Evolutionary conservation across 108 stramenopile species (phyloP), one percentile per base, ranked within the genome.

Genomic region (Cyclotella cryptica): DNA sequence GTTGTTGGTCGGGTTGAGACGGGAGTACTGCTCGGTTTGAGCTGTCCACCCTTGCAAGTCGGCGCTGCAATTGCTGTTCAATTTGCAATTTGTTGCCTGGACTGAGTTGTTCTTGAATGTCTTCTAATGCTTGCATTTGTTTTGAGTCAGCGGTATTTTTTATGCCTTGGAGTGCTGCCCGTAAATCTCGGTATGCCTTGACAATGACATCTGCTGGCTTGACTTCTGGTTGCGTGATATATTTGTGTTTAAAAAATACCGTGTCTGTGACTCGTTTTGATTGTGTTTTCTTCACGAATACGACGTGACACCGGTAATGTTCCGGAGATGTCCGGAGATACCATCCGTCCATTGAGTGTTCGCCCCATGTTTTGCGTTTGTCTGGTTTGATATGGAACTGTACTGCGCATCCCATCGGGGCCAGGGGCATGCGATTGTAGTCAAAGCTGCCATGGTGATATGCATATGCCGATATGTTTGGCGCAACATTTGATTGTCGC

Each of bases 221-320:
- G 7, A 75, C 46, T 0, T 15, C 28, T 21, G 54, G 75, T n/a
- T 69, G 52, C 21, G 57, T 77, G 63, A 77, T 26, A 18, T 60
- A 60, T 35, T 49, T 29, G 42, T 35, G 64, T 66, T 53, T 67
- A n/a, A 64, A 79, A 24, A 35, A 71, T 26, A 79, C 62, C 17
- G 71, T 80, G 55, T 74, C 72, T 41, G 55, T 30, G 15, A 80
- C 72, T 28, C 79, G 35, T 18, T 62, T 65, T n/a, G 40, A 30
- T 26, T 42, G 45, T 30, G 71, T 79, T 22, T 62, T 55, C 46
- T 63, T 51, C 4, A 44, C 26, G 47, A 29, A 74, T 17, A 65
- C 21, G 27, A 30, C 35, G 65, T 52, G 51, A 24, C 79, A 74
- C 28, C 65, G 35, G 72, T 74, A 74, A 60, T 74, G 67, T 40